These are phyloP conservation scores for Aspergillus ochraceus DNA, from an alignment of 2,329 filamentous ascomycete species.

Conservation along the genomic window DNA sequence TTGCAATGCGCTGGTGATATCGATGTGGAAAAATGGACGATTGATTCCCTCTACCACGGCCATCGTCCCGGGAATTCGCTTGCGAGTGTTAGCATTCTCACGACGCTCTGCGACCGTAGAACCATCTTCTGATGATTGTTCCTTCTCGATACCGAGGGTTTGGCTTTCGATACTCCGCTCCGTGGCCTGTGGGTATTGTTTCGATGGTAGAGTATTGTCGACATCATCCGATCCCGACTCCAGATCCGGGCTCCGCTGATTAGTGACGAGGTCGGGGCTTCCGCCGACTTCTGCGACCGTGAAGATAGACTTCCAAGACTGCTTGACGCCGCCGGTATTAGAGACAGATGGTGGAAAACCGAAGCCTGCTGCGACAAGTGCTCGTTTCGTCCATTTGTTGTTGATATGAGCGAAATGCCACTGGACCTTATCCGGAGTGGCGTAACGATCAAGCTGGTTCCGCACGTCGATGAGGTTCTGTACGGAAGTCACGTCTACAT, in stretches of 20 bases:
- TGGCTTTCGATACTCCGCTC: neutral
- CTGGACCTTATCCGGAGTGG: slow-evolving; percentile 77
- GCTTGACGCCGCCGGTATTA: neutral
- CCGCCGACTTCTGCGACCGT: neutral
- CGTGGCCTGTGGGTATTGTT: neutral
- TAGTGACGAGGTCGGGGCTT: neutral
- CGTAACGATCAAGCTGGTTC: slow-evolving; percentile 86
- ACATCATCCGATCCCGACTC: neutral
- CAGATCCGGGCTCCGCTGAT: neutral
- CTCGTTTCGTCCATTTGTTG: slow-evolving; percentile 92
- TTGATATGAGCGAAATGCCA: slow-evolving; percentile 94
- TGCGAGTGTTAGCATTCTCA: neutral
- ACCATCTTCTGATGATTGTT: neutral
- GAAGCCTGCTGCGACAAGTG: slow-evolving; percentile 82
- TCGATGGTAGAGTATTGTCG: neutral
- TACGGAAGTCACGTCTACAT: slow-evolving; percentile 88
- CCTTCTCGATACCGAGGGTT: neutral
- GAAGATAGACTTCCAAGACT: neutral
- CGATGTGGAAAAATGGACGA: neutral
- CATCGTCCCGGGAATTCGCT: neutral
- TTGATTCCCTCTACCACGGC: neutral
- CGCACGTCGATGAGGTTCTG: slow-evolving; percentile 92
- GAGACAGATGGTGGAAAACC: slow-evolving; percentile 68
- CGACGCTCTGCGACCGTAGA: neutral
- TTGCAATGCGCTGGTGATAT: neutral